Conservation (phyloP, 2,329 filamentous ascomycete species). For the Xylariaceae sp. region DNA sequence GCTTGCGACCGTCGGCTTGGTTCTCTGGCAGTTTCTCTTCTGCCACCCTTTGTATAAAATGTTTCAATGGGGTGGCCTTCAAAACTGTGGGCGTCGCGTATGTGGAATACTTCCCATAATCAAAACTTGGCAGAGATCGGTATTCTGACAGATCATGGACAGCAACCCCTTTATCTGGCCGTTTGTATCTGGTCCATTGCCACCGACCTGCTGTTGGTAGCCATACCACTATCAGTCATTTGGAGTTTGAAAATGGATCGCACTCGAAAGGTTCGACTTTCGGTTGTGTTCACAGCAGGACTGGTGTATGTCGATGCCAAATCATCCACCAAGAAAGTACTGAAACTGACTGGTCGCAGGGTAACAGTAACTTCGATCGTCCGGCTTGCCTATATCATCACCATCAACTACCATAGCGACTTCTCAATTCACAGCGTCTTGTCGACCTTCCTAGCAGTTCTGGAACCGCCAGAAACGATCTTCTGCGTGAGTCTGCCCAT, state of each 20-base stretch:
- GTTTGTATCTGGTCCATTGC: slow-evolving; percentile 22
- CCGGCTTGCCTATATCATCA: slow-evolving; percentile 18
- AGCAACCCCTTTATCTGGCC: slow-evolving; percentile 18
- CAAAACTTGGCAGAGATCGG: neutral
- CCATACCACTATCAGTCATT: slow-evolving; percentile 18
- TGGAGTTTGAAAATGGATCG: slow-evolving; percentile 21
- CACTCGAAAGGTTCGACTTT: slow-evolving; percentile 19
- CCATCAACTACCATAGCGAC: slow-evolving; percentile 20
- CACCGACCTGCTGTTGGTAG: slow-evolving; percentile 19
- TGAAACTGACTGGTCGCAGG: slow-evolving; percentile 2
- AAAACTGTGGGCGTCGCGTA: slow-evolving; percentile 22
- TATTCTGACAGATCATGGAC: slow-evolving; percentile 1
- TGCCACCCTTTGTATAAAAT: slow-evolving; percentile 20
- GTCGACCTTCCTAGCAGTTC: slow-evolving; percentile 18
- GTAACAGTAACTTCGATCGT: slow-evolving; percentile 19
- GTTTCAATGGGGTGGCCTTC: slow-evolving; percentile 21
- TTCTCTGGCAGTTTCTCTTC: slow-evolving; percentile 23
- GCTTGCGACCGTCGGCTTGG: slow-evolving; percentile 11
- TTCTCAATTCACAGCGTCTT: slow-evolving; percentile 21
- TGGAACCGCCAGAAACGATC: slow-evolving; percentile 19
- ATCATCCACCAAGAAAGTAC: slow-evolving; percentile 1
- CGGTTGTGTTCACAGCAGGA: slow-evolving; percentile 20
- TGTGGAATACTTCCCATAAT: slow-evolving; percentile 1
- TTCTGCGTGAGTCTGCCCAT: slow-evolving; percentile 23
- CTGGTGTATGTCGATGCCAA: slow-evolving; percentile 11